These are phyloP conservation scores for Brassica rapa DNA, from an alignment of 345 rosid genomes.

Conservation along the genomic window DNA sequence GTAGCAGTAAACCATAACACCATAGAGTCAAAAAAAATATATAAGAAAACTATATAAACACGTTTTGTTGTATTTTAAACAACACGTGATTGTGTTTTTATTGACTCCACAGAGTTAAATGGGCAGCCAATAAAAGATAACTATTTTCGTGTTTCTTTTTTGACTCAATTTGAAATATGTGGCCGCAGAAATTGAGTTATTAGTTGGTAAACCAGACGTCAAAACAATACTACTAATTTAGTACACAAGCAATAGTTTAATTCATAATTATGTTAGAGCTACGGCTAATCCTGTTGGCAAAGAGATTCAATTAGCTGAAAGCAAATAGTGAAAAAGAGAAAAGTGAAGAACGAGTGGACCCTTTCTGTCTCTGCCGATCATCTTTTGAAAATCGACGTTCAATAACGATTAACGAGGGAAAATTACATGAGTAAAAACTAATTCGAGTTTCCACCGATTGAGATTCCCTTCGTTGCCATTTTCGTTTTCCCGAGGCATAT, in stretches of 20 bases:
- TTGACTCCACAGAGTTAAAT: not conserved
- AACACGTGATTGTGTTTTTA: not conserved
- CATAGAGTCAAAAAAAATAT: not conserved
- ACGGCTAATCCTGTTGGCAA: not conserved
- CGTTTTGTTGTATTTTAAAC: not conserved
- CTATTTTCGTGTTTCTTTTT: not conserved
- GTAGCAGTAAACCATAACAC: slow-evolving; percentile 1
- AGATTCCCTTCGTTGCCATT: not conserved
- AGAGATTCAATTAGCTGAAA: not conserved
- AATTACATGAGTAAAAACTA: not conserved
- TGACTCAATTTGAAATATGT: not conserved
- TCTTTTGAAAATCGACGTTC: not conserved
- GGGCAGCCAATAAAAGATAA: not conserved
- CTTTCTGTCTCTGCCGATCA: not conserved
- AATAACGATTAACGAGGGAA: not conserved
- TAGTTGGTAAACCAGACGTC: not conserved
- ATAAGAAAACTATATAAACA: not conserved
- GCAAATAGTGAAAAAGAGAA: not conserved
- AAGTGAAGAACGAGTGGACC: not conserved
- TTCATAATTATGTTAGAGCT: not conserved
- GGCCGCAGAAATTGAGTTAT: not conserved
- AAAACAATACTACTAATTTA: not conserved
- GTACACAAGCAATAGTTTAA: not conserved
- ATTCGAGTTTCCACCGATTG: not conserved
- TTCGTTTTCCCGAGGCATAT: not conserved